Base-by-base conservation (phyloP, 2,329 filamentous ascomycete genomes). In the Exophiala mesophila region DNA sequence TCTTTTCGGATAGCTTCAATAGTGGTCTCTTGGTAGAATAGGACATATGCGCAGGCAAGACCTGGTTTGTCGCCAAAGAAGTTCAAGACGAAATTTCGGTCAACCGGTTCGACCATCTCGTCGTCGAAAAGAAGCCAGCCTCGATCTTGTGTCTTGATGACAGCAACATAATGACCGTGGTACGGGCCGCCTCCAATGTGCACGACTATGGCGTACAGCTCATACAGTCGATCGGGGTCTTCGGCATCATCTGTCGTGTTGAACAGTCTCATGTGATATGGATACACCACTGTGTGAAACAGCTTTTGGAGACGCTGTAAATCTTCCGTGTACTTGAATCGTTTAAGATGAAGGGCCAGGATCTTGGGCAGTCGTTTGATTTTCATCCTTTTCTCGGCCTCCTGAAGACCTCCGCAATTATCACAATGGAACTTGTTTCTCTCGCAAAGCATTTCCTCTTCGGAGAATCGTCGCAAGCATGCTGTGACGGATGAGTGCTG, bases 351-450 rank as follows among this genome's bases (percentile, higher is more conserved):
- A 44, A 98, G 70, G 3, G 92, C 89, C 51, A 98, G 68, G 46
- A 98, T 88, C 59, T 87, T 88, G 3, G 92, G 92, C 59, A 97
- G 69, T 39, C 86, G 80, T 70, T 98, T 97, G 56, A 98, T 90
- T 72, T 97, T 98, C 92, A 98, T 98, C 52, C 92, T 80, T 71
- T 97, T 98, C 65, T 98, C 92, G 0, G 92, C 92, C 67, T 98
- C 92, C 65, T 98, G 92, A 41, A 98, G 70, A 2, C 92, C 92
- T 39, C 92, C 92, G 56, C 92, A 98, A 57, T 89, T 89, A 62
- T 98, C 92, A 67, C 92, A 98, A 61, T 98, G 90, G 55, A 98
- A 98, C 62, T 98, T 98, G 71, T 98, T 97, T 47, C 89, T 78
- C 68, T 98, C 92, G 60, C 92, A 97, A 44, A 98, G 76, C 88